phyloP scores from a whole-genome alignment of 73 alveolate genomes.

The Paramecium biaurelia region DNA sequence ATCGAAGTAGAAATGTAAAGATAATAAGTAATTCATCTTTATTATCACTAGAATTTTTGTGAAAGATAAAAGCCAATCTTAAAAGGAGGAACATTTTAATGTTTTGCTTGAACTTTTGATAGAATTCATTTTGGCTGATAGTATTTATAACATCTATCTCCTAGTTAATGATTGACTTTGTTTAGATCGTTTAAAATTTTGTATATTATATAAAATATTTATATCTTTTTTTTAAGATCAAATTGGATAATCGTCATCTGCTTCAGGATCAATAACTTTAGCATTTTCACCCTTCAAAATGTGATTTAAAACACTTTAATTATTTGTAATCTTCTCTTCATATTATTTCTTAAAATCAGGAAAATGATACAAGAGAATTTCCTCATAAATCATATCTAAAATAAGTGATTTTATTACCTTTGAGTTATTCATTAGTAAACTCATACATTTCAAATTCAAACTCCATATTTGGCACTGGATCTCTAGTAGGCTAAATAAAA shows the following conservation, averaged over 20 bases:
- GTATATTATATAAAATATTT: neutral
- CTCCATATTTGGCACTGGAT: conserved; percentile 40
- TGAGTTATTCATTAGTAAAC: conserved; percentile 46
- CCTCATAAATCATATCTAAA: conserved; percentile 63
- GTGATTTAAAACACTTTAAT: conserved; percentile 29
- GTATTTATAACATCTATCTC: neutral
- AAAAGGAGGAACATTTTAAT: neutral
- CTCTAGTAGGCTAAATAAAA: neutral
- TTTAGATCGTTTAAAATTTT: neutral
- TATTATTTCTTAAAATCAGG: conserved; percentile 55
- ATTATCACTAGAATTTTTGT: neutral
- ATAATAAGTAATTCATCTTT: neutral
- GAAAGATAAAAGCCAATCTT: neutral
- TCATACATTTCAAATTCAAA: conserved; percentile 62
- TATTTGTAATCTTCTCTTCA: conserved; percentile 27
- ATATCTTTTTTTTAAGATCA: neutral
- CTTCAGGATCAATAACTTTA: conserved; percentile 36
- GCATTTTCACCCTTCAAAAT: conserved; percentile 43
- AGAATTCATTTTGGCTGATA: neutral
- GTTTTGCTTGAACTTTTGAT: neutral
- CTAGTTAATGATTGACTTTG: neutral
- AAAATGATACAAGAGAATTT: conserved; percentile 49
- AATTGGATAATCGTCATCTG: conserved; percentile 47
- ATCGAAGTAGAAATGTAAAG: neutral
- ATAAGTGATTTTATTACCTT: conserved; percentile 14